Percentiles rank a stretch among this genome's conserved stretches.
phyloP scores from a whole-genome alignment of 1,139 yeast genomes.

The Pichia inconspicua region DNA sequence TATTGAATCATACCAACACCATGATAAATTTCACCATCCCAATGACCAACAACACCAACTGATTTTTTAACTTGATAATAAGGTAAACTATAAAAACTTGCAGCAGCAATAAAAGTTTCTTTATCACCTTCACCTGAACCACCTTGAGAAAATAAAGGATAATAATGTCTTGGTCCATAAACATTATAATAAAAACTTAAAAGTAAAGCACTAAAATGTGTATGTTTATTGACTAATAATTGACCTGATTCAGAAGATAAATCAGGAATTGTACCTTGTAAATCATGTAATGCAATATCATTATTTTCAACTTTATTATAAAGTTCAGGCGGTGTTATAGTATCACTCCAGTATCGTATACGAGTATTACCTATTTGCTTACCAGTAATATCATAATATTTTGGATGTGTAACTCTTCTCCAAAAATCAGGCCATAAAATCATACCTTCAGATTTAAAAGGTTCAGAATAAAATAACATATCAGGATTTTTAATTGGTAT shows the following conservation, averaged over 20 bases:
- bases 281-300: conserved; percentile 38
- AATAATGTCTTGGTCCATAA: conserved; percentile 50
- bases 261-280: conserved; percentile 52
- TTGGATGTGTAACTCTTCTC: conserved; percentile 55
- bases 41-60: conserved; percentile 40
- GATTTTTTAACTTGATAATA: conserved; percentile 49
- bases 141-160: conserved; percentile 51
- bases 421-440: conserved; percentile 67
- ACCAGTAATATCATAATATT: conserved; percentile 48
- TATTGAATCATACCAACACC: conserved; percentile 50
- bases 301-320: conserved; percentile 17
- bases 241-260: conserved; percentile 62
- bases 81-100: conserved; percentile 37
- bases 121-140: conserved; percentile 63
- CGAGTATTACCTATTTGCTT: conserved; percentile 31
- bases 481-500: conserved; percentile 49
- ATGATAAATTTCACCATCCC: conserved; percentile 28
- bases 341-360: conserved; percentile 24
- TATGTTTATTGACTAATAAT: conserved; percentile 43
- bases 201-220: conserved; percentile 45
- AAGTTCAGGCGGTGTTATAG: conserved; percentile 18
- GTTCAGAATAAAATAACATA: conserved; percentile 34
- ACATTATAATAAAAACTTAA: conserved; percentile 49
- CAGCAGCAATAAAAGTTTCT: conserved; percentile 57
- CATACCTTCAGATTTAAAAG: conserved; percentile 37